A percentile compares a stretch with the other conserved stretches of the same genome.
Conservation (phyloP, 768 basidiomycete species). For the Boletus huronensis region DNA sequence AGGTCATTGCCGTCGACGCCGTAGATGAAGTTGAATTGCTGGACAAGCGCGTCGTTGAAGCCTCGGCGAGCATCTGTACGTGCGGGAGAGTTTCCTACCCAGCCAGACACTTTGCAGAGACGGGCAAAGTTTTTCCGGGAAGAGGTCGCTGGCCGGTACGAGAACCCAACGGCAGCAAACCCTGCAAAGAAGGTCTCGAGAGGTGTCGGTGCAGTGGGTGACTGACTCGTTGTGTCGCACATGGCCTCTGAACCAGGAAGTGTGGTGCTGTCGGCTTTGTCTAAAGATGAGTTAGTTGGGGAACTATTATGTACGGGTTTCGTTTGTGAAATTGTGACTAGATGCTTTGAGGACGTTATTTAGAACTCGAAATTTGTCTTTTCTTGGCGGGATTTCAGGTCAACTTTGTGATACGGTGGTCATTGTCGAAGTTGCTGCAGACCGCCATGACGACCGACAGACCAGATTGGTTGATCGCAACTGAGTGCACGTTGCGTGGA, state of each 20-base stretch:
- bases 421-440: too few species aligned
- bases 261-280: too few species aligned
- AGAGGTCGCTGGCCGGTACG: conserved; percentile 6
- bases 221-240: not conserved
- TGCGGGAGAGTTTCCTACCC: not conserved
- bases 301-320: not conserved
- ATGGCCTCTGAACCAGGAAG: not conserved
- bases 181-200: conserved; percentile 14
- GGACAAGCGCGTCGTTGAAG: conserved; percentile 23
- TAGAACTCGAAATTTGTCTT: not conserved
- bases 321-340: not conserved
- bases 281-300: too few species aligned
- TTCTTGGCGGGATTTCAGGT: not conserved
- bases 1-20: conserved; percentile 17
- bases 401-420: not conserved
- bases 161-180: conserved; percentile 9
- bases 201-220: not conserved
- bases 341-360: not conserved
- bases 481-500: too few species aligned
- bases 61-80: not conserved
- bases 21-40: conserved; percentile 25
- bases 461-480: not conserved
- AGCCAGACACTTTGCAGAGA: conserved; percentile 9
- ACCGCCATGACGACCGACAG: too few species aligned
- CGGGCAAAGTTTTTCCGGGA: conserved; percentile 15